phyloP scores from a whole-genome alignment of 371 early-diverging fungal genomes.

The Mucor plumbeus region DNA sequence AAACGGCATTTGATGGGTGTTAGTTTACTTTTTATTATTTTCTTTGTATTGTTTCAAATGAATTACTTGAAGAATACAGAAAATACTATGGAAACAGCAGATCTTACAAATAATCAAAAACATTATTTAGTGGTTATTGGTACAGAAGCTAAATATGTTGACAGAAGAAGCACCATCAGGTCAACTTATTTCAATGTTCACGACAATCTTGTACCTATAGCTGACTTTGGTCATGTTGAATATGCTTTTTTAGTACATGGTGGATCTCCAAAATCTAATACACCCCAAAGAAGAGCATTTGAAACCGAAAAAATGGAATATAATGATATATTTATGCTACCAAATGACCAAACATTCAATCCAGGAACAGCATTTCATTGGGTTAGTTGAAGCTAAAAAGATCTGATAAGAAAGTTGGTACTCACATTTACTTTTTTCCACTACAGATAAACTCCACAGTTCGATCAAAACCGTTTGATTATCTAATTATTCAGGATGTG shows the following conservation, averaged over 20 bases:
- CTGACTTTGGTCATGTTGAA: conserved; percentile 41
- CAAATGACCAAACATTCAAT: conserved; percentile 28
- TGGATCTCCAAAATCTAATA: conserved; percentile 32
- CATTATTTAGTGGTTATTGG: conserved; percentile 54
- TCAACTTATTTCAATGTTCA: conserved; percentile 56
- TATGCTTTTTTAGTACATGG: conserved; percentile 62
- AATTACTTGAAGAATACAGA: background rate
- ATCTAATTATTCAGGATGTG: conserved; percentile 46
- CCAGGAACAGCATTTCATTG: conserved; percentile 36
- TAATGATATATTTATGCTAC: conserved; percentile 43
- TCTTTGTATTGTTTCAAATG: conserved; percentile 5
- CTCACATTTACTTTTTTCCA: background rate
- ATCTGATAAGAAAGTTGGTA: background rate
- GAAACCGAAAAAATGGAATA: conserved; percentile 65
- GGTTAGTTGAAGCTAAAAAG: conserved; percentile 27
- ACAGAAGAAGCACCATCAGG: conserved; percentile 52
- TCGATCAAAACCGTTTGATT: conserved; percentile 26
- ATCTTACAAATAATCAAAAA: background rate
- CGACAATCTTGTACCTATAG: conserved; percentile 54
- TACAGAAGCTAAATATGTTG: conserved; percentile 41
- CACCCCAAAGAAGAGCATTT: conserved; percentile 44
- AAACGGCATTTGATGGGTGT: background rate
- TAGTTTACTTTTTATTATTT: background rate
- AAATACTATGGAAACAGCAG: background rate
- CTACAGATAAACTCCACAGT: background rate